Conservation (phyloP, 1,284 basidiomycete genomes). For the Ganoderma resinaceum region DNA sequence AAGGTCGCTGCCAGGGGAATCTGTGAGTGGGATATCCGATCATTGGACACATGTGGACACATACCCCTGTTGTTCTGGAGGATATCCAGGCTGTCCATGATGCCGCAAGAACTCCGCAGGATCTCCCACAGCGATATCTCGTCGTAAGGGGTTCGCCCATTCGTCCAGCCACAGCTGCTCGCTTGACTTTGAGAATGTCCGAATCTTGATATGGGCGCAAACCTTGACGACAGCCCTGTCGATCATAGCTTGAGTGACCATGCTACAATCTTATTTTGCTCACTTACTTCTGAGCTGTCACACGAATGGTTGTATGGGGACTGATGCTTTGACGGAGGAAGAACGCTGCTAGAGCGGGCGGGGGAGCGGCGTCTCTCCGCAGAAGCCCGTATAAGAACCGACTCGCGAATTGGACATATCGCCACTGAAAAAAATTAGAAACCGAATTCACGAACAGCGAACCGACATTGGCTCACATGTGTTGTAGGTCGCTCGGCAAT, state of each 20-base stretch:
- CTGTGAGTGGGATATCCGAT: neutral
- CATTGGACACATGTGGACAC: neutral
- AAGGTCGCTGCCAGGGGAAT: slow-evolving; percentile 43
- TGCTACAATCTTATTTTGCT: slow-evolving; percentile 6
- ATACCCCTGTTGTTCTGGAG: slow-evolving; percentile 25
- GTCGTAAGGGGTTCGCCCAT: slow-evolving; percentile 78
- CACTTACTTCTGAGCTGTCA: slow-evolving; percentile 64
- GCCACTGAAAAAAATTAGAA: slow-evolving; percentile 66
- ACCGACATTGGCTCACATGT: slow-evolving; percentile 57
- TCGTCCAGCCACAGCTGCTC: slow-evolving; percentile 84
- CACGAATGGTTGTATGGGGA: slow-evolving; percentile 83
- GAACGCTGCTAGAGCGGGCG: slow-evolving; percentile 72
- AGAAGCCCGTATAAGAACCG: slow-evolving; percentile 79
- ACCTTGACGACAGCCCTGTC: slow-evolving; percentile 78
- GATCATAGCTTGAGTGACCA: slow-evolving; percentile 9
- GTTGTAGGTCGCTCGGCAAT: slow-evolving; percentile 73
- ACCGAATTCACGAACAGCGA: slow-evolving; percentile 14
- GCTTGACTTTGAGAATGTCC: slow-evolving; percentile 75
- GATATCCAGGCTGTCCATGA: slow-evolving; percentile 49
- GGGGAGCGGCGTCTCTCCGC: slow-evolving; percentile 75
- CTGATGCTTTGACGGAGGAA: slow-evolving; percentile 76
- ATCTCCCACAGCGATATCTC: slow-evolving; percentile 58
- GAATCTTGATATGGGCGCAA: slow-evolving; percentile 83
- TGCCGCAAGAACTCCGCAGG: slow-evolving; percentile 54
- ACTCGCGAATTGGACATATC: slow-evolving; percentile 84